These are phyloP conservation scores for Polytrichum commune DNA, from an alignment of 225 moss, liverwort and hornwort genomes.

Conservation along the genomic window DNA sequence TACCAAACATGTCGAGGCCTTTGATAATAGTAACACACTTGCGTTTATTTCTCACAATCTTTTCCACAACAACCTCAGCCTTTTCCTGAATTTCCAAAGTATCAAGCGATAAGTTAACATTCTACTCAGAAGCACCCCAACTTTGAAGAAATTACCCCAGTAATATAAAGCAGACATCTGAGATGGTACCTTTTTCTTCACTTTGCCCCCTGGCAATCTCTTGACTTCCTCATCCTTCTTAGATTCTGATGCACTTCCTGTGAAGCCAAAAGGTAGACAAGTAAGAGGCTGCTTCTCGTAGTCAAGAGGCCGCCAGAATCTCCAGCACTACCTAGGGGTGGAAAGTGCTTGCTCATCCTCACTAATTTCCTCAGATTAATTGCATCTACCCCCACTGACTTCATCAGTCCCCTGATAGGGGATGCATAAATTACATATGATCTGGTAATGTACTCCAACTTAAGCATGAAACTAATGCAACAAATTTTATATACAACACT, in stretches of 20 bases:
- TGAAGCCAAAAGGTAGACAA: background rate
- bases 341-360: too few relatives aligned
- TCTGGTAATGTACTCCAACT: too few relatives aligned
- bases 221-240: constrained; percentile 94
- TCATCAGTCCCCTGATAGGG: too few relatives aligned
- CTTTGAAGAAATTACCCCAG: background rate
- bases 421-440: too few relatives aligned
- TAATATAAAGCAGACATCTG: constrained; percentile 46
- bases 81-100: constrained; percentile 67
- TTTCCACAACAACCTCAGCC: constrained; percentile 96
- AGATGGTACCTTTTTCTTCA: constrained; percentile 98
- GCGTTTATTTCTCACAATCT: constrained; percentile 95
- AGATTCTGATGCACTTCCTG: constrained; percentile 89
- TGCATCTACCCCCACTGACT: too few relatives aligned
- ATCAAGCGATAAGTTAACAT: constrained; percentile 8
- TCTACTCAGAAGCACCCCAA: background rate
- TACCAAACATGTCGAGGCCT: constrained; percentile 99
- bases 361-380: too few relatives aligned
- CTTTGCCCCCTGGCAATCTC: constrained; percentile 97
- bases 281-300: too few relatives aligned
- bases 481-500: too few relatives aligned
- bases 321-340: too few relatives aligned
- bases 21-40: constrained; percentile 99
- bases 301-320: too few relatives aligned
- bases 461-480: too few relatives aligned